A percentile compares a stretch with the other conserved stretches of the same genome.
phyloP scores from a whole-genome alignment of 73 alveolate genomes.

The Tetrahymena thermophila region DNA sequence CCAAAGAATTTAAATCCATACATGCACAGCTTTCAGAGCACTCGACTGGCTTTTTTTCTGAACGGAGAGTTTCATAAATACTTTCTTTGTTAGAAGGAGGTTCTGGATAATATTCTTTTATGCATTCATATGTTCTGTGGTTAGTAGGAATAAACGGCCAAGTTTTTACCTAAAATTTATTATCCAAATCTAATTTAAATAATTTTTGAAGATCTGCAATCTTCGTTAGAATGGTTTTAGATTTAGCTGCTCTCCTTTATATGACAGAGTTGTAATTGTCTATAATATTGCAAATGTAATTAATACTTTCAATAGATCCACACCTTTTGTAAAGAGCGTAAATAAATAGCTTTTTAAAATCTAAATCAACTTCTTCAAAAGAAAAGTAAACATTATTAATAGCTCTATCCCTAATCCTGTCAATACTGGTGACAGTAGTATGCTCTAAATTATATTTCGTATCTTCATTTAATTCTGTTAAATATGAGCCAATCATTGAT shows the following conservation, averaged over 20 bases:
- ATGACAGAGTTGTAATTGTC: neutral
- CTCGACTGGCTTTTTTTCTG: constrained; percentile 12
- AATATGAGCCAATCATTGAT: neutral
- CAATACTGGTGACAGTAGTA: neutral
- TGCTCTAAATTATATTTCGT: neutral
- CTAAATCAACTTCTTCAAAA: neutral
- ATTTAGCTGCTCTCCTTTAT: neutral
- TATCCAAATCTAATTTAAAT: constrained; percentile 5
- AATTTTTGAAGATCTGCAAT: neutral
- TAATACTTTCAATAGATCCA: neutral
- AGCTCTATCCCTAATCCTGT: neutral
- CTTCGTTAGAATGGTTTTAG: neutral
- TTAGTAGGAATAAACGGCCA: constrained; percentile 39
- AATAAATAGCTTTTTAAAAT: neutral
- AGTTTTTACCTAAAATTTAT: neutral
- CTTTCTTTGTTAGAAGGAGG: constrained; percentile 15
- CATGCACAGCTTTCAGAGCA: constrained; percentile 31
- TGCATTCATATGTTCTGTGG: constrained; percentile 16
- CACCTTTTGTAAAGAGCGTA: neutral
- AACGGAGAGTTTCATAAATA: constrained; percentile 6
- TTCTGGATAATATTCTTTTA: constrained; percentile 23
- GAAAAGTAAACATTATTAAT: neutral
- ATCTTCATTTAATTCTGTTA: neutral
- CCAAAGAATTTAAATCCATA: constrained; percentile 28
- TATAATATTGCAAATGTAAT: neutral